A percentile compares a stretch with the other conserved stretches of the same genome.
phyloP scores from a whole-genome alignment of 257 asterid species.

The Primulina huaijiensis region DNA sequence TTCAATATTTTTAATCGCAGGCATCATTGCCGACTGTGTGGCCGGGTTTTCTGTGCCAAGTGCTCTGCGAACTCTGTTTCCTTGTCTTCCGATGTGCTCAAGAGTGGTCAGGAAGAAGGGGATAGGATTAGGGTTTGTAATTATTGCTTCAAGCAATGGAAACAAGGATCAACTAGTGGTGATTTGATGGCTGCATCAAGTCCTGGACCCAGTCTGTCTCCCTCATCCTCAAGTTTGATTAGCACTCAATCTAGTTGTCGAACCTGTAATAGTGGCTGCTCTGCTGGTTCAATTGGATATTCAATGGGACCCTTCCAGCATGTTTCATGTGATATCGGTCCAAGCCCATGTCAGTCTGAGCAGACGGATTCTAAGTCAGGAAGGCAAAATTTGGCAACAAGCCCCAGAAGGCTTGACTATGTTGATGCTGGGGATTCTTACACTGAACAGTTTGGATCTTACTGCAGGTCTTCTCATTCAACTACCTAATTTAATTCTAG shows the following conservation, averaged over 20 bases:
- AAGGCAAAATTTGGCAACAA: slow-evolving; percentile 35
- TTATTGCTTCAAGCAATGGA: slow-evolving; percentile 74
- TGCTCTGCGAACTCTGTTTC: slow-evolving; percentile 61
- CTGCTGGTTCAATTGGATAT: slow-evolving; percentile 60
- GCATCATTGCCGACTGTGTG: slow-evolving; percentile 75
- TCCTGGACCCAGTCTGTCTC: slow-evolving; percentile 51
- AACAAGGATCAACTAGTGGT: slow-evolving; percentile 37
- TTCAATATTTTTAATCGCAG: slow-evolving; percentile 67
- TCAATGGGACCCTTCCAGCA: slow-evolving; percentile 67
- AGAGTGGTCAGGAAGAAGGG: slow-evolving; percentile 45
- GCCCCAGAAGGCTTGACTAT: slow-evolving; percentile 37
- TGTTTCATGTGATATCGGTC: slow-evolving; percentile 48
- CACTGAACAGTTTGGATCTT: slow-evolving; percentile 42
- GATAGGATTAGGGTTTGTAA: slow-evolving; percentile 69
- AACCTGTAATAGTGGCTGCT: slow-evolving; percentile 56
- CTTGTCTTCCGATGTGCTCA: slow-evolving; percentile 44
- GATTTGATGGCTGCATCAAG: slow-evolving; percentile 40
- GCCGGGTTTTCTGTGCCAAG: slow-evolving; percentile 71
- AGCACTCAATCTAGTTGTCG: slow-evolving; percentile 59
- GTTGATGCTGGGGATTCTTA: slow-evolving; percentile 42
- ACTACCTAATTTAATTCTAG: slow-evolving; percentile 10
- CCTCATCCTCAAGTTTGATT: slow-evolving; percentile 63
- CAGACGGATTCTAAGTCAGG: slow-evolving; percentile 42
- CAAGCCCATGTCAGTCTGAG: slow-evolving; percentile 36
- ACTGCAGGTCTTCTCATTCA: slow-evolving; percentile 56